Base-by-base conservation (phyloP, 805 yeast genomes). In the Dipodascopsis tothii region DNA sequence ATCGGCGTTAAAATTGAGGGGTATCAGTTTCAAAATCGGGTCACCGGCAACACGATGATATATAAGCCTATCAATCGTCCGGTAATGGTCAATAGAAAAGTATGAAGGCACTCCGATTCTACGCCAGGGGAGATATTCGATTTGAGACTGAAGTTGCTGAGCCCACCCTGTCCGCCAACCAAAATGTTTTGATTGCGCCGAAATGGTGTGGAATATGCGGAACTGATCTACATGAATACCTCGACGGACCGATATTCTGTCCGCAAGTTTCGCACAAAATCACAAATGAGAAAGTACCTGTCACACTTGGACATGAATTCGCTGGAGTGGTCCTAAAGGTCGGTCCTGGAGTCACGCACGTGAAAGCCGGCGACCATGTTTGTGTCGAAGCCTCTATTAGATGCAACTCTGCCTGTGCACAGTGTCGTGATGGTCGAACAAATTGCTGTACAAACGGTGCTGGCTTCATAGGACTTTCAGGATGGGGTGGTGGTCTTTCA, bases 351-450 rank as follows among this genome's bases (percentile, higher is more conserved):
- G 81, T 77, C 4, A 60, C 61, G 0, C 59, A 60, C 14, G 60
- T 74, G 21, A 61, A 70, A 49, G 61, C 63, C 2, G 82, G 82
- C 11, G 80, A 77, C 56, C 72, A 72, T 36, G 84, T 80, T 25
- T 79, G 74, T 18, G 72, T 78, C 20, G 84, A 79, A 53, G 79
- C 82, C 4, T 70, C 78, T 1, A 76, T 77, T 25, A 75, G 75
- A 32, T 80, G 84, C 23, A 60, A 65, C 22, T 16, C 7, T 5
- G 52, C 61, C 33, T 79, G 84, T 58, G 62, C 60, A 4, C 73
- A 74, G 33, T 79, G 84, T 56, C 45, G 58, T 37, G 62, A 60
- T 21, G 81, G 80, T 1, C 53, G 63, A 30, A 71, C 76, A 17
- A 78, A 78, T 56, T 70, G 73, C 47, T 78, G 82, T 56, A 65